These are phyloP conservation scores for Cyclotella cryptica DNA, from an alignment of 108 stramenopile genomes.

Conservation along the genomic window DNA sequence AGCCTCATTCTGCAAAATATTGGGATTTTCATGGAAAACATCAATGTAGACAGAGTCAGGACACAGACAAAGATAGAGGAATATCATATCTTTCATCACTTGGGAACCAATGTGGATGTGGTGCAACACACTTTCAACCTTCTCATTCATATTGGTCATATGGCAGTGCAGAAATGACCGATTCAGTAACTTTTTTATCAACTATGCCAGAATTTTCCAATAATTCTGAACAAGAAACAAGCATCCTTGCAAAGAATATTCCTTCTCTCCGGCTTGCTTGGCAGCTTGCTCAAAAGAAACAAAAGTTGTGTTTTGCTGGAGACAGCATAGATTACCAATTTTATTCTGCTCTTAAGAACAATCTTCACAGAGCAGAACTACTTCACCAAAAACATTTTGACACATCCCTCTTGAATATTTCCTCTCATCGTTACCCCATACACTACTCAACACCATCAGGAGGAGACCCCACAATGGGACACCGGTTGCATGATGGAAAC, in stretches of 20 bases:
- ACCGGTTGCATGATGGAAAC: neutral
- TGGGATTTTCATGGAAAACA: neutral
- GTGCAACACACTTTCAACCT: neutral
- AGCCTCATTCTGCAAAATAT: neutral
- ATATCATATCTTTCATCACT: conserved; percentile 1
- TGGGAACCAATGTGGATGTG: conserved; percentile 16
- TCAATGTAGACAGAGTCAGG: neutral
- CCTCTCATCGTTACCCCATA: neutral
- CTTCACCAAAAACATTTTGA: neutral
- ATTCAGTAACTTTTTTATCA: too few species aligned
- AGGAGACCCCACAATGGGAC: neutral
- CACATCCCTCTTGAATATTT: neutral
- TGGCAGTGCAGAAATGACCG: too few species aligned
- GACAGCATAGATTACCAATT: neutral
- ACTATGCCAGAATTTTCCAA: too few species aligned
- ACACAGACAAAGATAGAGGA: neutral
- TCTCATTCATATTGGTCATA: neutral
- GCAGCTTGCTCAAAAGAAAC: neutral
- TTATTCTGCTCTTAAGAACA: conserved; percentile 3
- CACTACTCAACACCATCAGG: neutral
- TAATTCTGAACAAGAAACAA: too few species aligned
- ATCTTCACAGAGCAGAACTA: conserved; percentile 1
- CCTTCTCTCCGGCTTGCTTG: neutral
- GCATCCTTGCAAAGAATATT: neutral
- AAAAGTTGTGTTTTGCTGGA: neutral